A percentile compares a stretch with the other conserved stretches of the same genome.
Evolutionary conservation across 306 rosid genomes (phyloP).

Genomic region (Pyrus pyrifolia): DNA sequence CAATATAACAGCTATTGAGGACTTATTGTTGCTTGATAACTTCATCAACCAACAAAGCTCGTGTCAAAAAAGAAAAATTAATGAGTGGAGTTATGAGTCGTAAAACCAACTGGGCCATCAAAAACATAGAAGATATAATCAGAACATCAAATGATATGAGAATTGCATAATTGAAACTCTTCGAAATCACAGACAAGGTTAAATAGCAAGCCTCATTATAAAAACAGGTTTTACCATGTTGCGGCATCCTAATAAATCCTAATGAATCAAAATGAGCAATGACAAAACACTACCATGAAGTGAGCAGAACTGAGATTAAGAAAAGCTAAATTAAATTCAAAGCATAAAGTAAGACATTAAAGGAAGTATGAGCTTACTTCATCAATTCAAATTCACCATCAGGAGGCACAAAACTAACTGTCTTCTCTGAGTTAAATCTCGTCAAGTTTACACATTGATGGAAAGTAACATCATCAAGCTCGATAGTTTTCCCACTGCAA

Average conservation of each 20-base stretch:
- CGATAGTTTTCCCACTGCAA: conserved; percentile 90
- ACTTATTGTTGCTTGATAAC: neutral
- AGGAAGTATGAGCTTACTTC: conserved; percentile 54
- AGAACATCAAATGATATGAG: neutral
- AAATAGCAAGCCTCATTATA: neutral
- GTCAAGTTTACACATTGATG: conserved; percentile 97
- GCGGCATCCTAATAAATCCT: neutral
- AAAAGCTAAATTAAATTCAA: conserved; percentile 1
- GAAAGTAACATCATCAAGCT: conserved; percentile 93
- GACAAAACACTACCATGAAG: neutral
- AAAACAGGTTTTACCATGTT: neutral
- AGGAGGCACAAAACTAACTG: conserved; percentile 96
- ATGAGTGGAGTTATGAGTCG: neutral
- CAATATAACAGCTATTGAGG: neutral
- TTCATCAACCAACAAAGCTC: neutral
- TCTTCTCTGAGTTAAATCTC: conserved; percentile 87
- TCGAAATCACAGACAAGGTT: neutral
- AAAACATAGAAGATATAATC: neutral
- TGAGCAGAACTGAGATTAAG: neutral
- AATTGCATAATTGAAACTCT: neutral
- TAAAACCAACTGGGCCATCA: neutral
- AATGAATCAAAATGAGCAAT: neutral
- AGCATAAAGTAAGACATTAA: neutral
- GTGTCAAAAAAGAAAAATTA: neutral
- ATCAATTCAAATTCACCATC: conserved; percentile 95